These are phyloP conservation scores for Eragrostis curvula DNA, from an alignment of 176 grass and related monocot genomes.

Conservation along the genomic window DNA sequence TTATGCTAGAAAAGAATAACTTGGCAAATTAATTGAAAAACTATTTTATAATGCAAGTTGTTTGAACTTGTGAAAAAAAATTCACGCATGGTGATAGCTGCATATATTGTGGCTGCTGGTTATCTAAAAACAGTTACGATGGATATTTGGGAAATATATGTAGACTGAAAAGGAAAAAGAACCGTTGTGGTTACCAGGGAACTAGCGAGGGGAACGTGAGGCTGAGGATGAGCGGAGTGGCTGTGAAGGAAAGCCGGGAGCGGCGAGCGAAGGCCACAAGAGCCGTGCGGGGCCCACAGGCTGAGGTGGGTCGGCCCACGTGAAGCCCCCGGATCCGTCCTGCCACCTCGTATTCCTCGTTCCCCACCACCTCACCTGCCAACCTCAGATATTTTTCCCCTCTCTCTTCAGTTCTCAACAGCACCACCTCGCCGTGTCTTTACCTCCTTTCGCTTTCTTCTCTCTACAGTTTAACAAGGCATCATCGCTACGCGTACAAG, in stretches of 20 bases:
- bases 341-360: conserved; percentile 44
- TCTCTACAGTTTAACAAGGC: neutral
- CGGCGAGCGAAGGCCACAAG: conserved; percentile 36
- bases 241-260: neutral
- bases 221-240: conserved; percentile 11
- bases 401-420: neutral
- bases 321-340: conserved; percentile 1
- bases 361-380: neutral
- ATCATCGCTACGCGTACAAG: neutral
- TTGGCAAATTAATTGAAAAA: no score
- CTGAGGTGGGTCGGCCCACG: conserved; percentile 26
- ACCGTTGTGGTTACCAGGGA: neutral
- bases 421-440: no score
- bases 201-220: conserved; percentile 1
- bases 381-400: conserved; percentile 1
- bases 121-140: no score
- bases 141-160: no score
- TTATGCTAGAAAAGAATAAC: no score
- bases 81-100: no score
- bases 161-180: no score
- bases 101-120: no score
- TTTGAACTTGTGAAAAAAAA: no score
- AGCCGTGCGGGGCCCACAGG: neutral
- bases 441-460: neutral
- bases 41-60: no score